Percentiles rank a stretch among this genome's conserved stretches.
phyloP scores from a whole-genome alignment of 176 grass and related monocot species.

The Olyra latifolia region DNA sequence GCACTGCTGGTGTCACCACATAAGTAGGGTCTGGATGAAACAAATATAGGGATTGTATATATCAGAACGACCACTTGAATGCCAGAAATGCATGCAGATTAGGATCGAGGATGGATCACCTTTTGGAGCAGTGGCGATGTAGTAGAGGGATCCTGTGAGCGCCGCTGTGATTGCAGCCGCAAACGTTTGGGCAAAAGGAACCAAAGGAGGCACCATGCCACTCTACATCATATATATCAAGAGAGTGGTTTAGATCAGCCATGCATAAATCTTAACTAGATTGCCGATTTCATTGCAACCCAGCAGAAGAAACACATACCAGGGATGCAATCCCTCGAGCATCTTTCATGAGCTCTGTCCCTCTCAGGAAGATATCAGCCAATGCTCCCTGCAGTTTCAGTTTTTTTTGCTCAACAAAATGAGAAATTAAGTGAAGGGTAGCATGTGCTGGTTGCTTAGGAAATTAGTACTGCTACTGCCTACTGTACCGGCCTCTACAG shows the following conservation, averaged over 20 bases:
- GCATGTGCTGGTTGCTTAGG: background rate
- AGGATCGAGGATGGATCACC: conserved; percentile 34
- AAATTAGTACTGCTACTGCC: background rate
- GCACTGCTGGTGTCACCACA: conserved; percentile 73
- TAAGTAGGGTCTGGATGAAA: conserved; percentile 80
- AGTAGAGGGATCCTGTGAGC: conserved; percentile 90
- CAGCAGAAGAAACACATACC: conserved; percentile 43
- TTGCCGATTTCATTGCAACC: background rate
- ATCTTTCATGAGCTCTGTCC: conserved; percentile 93
- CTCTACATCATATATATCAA: conserved; percentile 41
- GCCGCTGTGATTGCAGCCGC: conserved; percentile 86
- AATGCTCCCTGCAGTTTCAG: conserved; percentile 61
- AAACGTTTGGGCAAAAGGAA: conserved; percentile 95
- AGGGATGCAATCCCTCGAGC: conserved; percentile 76
- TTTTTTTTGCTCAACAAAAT: background rate
- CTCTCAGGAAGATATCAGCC: conserved; percentile 78
- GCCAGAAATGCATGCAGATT: background rate
- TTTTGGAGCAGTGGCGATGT: conserved; percentile 78
- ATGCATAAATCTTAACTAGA: background rate
- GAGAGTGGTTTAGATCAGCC: background rate
- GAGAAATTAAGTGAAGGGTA: conserved; percentile 16
- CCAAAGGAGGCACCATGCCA: conserved; percentile 79
- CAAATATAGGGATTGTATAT: too few relatives aligned
- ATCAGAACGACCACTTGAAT: background rate
- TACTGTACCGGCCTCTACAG: background rate